phyloP scores from a whole-genome alignment of 345 rosid genomes.

The Arabidopsis suecica region DNA sequence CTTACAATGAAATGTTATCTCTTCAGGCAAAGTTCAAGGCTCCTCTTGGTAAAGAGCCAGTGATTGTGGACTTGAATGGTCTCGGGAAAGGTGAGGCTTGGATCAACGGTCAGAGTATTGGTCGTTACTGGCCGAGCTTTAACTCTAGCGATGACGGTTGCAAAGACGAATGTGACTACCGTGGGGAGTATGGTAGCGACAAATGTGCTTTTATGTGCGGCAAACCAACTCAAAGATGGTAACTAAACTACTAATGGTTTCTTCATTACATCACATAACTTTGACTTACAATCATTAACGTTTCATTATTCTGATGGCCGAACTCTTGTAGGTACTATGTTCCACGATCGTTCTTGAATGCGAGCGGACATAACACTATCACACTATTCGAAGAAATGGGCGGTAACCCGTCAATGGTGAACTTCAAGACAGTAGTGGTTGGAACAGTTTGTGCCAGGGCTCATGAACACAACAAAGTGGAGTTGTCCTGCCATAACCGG shows the following conservation, averaged over 20 bases:
- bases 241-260: not conserved
- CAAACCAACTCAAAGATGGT: slow-evolving; percentile 65
- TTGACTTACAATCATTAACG: not conserved
- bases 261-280: not conserved
- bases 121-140: slow-evolving; percentile 68
- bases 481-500: slow-evolving; percentile 55
- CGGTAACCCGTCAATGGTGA: slow-evolving; percentile 50
- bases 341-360: slow-evolving; percentile 53
- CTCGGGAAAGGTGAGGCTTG: slow-evolving; percentile 78
- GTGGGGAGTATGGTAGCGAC: slow-evolving; percentile 42
- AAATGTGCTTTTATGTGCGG: slow-evolving; percentile 60
- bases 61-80: slow-evolving; percentile 69
- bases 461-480: slow-evolving; percentile 47
- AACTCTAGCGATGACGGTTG: slow-evolving; percentile 52
- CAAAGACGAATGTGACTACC: slow-evolving; percentile 53
- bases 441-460: slow-evolving; percentile 55
- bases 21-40: slow-evolving; percentile 57
- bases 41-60: slow-evolving; percentile 65
- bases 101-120: slow-evolving; percentile 74
- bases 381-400: slow-evolving; percentile 67
- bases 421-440: slow-evolving; percentile 52
- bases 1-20: slow-evolving; percentile 14
- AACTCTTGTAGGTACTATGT: slow-evolving; percentile 59
- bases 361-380: slow-evolving; percentile 44
- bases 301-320: not conserved